phyloP scores from a whole-genome alignment of 1,284 basidiomycete species.

The Trichosporon coremiiforme region DNA sequence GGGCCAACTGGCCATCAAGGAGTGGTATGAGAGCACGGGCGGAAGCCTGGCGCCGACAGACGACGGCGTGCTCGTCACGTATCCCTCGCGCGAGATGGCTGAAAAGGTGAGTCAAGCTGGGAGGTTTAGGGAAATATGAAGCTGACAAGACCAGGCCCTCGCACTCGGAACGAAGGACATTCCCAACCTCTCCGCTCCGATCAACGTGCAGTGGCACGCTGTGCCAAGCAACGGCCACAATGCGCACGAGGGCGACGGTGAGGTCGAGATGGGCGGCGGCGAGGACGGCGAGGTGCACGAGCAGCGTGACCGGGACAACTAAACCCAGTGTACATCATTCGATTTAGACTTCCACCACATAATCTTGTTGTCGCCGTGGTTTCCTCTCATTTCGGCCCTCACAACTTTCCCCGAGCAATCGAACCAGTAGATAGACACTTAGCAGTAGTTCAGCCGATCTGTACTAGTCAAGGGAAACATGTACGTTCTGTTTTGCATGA shows the following conservation, averaged over 20 bases:
- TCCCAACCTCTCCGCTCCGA: slow-evolving; percentile 31
- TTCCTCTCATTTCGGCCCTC: too few species aligned
- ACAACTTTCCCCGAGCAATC: too few species aligned
- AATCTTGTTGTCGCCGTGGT: neutral
- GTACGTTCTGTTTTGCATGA: slow-evolving; percentile 17
- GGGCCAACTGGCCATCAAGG: slow-evolving; percentile 64
- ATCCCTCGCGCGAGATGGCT: slow-evolving; percentile 49
- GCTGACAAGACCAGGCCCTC: slow-evolving; percentile 38
- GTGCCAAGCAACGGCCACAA: slow-evolving; percentile 20
- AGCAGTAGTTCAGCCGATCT: too few species aligned
- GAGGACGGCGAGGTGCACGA: slow-evolving; percentile 24
- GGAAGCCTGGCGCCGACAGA: slow-evolving; percentile 32
- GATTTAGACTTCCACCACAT: too few species aligned
- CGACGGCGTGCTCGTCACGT: slow-evolving; percentile 44
- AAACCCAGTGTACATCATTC: too few species aligned
- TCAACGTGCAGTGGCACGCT: slow-evolving; percentile 42
- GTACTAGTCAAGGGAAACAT: slow-evolving; percentile 1
- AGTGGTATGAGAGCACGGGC: slow-evolving; percentile 76
- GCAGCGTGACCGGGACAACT: slow-evolving; percentile 25
- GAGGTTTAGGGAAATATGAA: too few species aligned
- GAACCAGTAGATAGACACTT: too few species aligned
- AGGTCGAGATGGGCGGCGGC: slow-evolving; percentile 26
- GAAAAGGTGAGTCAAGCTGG: slow-evolving; percentile 47
- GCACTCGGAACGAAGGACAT: slow-evolving; percentile 48
- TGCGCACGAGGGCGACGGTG: slow-evolving; percentile 19